Evolutionary conservation across 78 protist genomes (phyloP), one percentile per base, ranked within the genome.

Genomic region (Tieghemostelium lacteum): DNA sequence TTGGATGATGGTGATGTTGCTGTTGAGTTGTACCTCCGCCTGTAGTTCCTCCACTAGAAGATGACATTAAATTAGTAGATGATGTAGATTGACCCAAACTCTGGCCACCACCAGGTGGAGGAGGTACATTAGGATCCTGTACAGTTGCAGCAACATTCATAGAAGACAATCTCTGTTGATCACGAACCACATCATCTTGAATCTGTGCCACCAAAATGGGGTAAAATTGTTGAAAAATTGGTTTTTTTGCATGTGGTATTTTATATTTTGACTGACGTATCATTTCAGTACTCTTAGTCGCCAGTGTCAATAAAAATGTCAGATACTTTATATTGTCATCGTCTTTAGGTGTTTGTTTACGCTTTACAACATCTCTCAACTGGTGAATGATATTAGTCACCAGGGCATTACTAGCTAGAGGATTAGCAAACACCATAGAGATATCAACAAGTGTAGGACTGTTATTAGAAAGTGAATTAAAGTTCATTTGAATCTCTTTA

Each of bases 361-460:
- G 66, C 29, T 69, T 69, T 17, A 83, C 91, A 0, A 83, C 91
- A 12, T 66, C 73, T 34, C 31, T 70, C 19, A 83, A 64, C 26
- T 83, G 91, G 28, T 54, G 45, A 19, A 83, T 16, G 1, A 83
- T 73, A 45, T 69, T 83, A 6, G 45, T 54, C 22, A 69, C n/a
- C 24, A 83, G 33, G 42, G 78, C 66, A 52, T 83, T 73, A 0
- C 49, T 22, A 1, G 93, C 85, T 1, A 75, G 36, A 7, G 93
- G 93, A 39, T 74, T 86, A 2, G 85, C 86, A 65, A 86, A 74
- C 40, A 74, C 85, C 93, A 86, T 86, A 3, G 93, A 77, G 0
- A 45, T 45, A 24, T 86, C 93, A n/a, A 71, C 73, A 33, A 86
- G n/a, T 33, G 19, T 29, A 19, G 26, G 34, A 28, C 20, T 31